Evolutionary conservation across 768 basidiomycete species (phyloP).

Genomic region (Myochromella boudieri): DNA sequence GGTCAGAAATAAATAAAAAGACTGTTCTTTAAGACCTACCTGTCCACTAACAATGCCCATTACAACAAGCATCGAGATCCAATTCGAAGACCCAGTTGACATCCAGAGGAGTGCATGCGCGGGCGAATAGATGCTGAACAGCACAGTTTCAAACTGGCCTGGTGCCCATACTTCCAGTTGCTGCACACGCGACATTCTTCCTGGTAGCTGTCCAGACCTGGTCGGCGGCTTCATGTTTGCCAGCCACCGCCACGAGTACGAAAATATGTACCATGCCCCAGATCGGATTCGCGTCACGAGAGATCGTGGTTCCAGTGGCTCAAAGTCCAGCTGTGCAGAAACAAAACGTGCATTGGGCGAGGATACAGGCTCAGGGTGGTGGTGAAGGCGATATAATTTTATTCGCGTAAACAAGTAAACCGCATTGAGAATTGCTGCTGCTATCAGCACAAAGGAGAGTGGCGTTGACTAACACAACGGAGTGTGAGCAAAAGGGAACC

Average conservation of each 20-base stretch:
- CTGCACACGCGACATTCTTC: slow-evolving; percentile 58
- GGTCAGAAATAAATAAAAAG: slow-evolving; percentile 4
- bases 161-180: slow-evolving; percentile 81
- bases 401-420: slow-evolving; percentile 72
- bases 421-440: slow-evolving; percentile 55
- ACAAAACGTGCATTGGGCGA: slow-evolving; percentile 74
- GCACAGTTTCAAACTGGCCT: slow-evolving; percentile 62
- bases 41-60: slow-evolving; percentile 69
- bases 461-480: slow-evolving; percentile 43
- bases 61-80: slow-evolving; percentile 68
- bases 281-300: slow-evolving; percentile 40
- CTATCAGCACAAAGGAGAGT: slow-evolving; percentile 59
- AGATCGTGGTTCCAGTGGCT: slow-evolving; percentile 43
- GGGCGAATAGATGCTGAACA: slow-evolving; percentile 80
- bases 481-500: slow-evolving; percentile 1
- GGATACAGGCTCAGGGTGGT: slow-evolving; percentile 60
- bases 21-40: too few species aligned
- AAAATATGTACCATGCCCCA: slow-evolving; percentile 51
- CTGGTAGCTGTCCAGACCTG: slow-evolving; percentile 32
- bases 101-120: slow-evolving; percentile 75
- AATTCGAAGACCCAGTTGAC: slow-evolving; percentile 67
- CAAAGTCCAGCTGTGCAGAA: slow-evolving; percentile 48
- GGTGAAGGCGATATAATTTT: slow-evolving; percentile 66
- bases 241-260: slow-evolving; percentile 64
- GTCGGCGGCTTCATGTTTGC: slow-evolving; percentile 57